phyloP scores from a whole-genome alignment of 768 basidiomycete genomes.

The Kwoniella sp. region DNA sequence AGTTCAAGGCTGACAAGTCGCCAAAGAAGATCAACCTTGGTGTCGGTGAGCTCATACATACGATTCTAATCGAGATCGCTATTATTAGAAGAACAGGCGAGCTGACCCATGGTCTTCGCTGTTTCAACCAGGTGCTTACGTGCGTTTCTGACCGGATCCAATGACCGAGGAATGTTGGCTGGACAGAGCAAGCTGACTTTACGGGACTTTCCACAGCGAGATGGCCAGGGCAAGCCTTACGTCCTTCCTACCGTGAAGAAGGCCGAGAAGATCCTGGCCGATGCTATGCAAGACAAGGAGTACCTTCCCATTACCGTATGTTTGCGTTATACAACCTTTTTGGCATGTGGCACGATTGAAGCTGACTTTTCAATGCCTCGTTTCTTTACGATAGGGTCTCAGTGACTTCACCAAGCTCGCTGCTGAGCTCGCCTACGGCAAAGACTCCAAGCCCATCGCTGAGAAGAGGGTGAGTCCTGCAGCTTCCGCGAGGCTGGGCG shows the following conservation, averaged over 20 bases:
- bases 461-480: slow-evolving; percentile 64
- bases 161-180: too few relatives aligned
- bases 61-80: too few relatives aligned
- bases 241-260: slow-evolving; percentile 85
- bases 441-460: slow-evolving; percentile 70
- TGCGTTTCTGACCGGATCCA: slow-evolving; percentile 24
- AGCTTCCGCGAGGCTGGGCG: neutral
- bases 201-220: slow-evolving; percentile 60
- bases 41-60: slow-evolving; percentile 67
- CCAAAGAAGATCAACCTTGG: slow-evolving; percentile 95
- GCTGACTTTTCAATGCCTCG: too few relatives aligned
- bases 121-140: slow-evolving; percentile 42
- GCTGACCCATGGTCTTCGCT: neutral
- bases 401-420: slow-evolving; percentile 81
- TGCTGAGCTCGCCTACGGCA: slow-evolving; percentile 82
- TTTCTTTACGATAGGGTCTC: slow-evolving; percentile 63
- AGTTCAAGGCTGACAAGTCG: slow-evolving; percentile 93
- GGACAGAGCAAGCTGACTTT: slow-evolving; percentile 5
- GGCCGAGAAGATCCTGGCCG: slow-evolving; percentile 66
- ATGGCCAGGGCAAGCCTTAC: slow-evolving; percentile 92
- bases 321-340: neutral
- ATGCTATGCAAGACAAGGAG: slow-evolving; percentile 84
- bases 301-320: slow-evolving; percentile 82
- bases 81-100: neutral
- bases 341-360: neutral